Conservation (phyloP, 1,284 basidiomycete species). For the Agaricales sp. region DNA sequence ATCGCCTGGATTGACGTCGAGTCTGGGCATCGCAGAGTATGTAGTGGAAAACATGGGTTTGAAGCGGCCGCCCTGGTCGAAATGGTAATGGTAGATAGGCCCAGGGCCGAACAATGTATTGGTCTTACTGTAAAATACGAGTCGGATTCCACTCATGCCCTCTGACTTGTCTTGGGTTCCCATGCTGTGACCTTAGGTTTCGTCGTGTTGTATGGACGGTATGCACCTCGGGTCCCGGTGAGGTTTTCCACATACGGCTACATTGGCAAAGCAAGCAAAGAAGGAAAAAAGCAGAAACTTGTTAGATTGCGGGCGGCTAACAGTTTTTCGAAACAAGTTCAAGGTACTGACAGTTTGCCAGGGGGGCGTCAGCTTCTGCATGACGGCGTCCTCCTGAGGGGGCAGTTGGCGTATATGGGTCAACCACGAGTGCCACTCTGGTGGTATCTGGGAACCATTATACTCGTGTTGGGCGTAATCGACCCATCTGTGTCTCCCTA, state of each 20-base stretch:
- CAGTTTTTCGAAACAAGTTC: slow-evolving; percentile 2
- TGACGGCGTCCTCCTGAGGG: slow-evolving; percentile 64
- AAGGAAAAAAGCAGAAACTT: too few species aligned
- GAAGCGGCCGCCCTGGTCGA: slow-evolving; percentile 5
- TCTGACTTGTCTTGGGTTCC: slow-evolving; percentile 63
- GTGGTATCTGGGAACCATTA: slow-evolving; percentile 83
- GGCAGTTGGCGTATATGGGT: slow-evolving; percentile 80
- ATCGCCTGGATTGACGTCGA: slow-evolving; percentile 68
- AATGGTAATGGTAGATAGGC: neutral
- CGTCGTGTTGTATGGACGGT: slow-evolving; percentile 80
- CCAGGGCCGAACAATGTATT: neutral
- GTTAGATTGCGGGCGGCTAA: slow-evolving; percentile 1
- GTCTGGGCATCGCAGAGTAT: slow-evolving; percentile 65
- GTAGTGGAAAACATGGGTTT: slow-evolving; percentile 51
- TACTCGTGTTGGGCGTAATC: slow-evolving; percentile 78
- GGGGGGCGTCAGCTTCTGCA: slow-evolving; percentile 57
- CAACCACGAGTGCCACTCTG: slow-evolving; percentile 95
- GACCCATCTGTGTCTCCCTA: slow-evolving; percentile 90
- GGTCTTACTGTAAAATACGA: slow-evolving; percentile 1
- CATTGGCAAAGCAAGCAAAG: slow-evolving; percentile 1
- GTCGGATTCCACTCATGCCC: slow-evolving; percentile 27
- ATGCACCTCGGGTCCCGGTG: slow-evolving; percentile 86
- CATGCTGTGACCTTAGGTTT: slow-evolving; percentile 76
- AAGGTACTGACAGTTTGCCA: slow-evolving; percentile 71
- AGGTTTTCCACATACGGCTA: slow-evolving; percentile 80